phyloP scores from a whole-genome alignment of 192 early-diverging fungal species.

The Backusella luteola region DNA sequence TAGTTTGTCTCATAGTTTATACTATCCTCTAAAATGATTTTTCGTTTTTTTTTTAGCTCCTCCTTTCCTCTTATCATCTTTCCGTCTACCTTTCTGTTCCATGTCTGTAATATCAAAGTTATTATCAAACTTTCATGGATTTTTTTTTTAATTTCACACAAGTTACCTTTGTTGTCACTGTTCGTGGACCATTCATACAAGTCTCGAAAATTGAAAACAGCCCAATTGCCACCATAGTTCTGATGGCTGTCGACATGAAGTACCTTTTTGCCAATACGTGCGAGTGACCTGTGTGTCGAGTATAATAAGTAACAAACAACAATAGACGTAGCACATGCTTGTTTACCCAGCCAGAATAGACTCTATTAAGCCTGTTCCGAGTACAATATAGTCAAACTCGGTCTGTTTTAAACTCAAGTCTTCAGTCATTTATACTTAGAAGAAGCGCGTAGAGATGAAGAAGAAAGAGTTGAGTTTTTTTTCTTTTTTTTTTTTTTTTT shows the following conservation, averaged over 20 bases:
- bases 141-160: neutral
- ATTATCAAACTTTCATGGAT: neutral
- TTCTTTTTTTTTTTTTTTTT: neutral
- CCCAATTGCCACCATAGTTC: slow-evolving; percentile 76
- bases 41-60: too few species aligned
- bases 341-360: slow-evolving; percentile 76
- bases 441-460: neutral
- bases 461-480: neutral
- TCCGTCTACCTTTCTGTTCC: neutral
- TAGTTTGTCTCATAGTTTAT: neutral
- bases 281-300: slow-evolving; percentile 30
- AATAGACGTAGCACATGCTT: neutral
- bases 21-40: neutral
- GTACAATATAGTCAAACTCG: slow-evolving; percentile 75
- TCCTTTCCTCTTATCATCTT: neutral
- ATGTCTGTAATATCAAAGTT: neutral
- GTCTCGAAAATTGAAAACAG: slow-evolving; percentile 54
- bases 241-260: slow-evolving; percentile 80
- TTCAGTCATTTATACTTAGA: neutral
- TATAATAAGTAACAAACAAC: neutral
- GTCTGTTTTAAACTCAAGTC: slow-evolving; percentile 31
- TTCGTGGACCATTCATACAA: slow-evolving; percentile 40
- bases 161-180: slow-evolving; percentile 12
- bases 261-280: slow-evolving; percentile 65
- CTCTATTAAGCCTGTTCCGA: slow-evolving; percentile 84